These are phyloP conservation scores for Ustilago cynodontis DNA, from an alignment of 1,284 basidiomycete genomes.

Conservation along the genomic window DNA sequence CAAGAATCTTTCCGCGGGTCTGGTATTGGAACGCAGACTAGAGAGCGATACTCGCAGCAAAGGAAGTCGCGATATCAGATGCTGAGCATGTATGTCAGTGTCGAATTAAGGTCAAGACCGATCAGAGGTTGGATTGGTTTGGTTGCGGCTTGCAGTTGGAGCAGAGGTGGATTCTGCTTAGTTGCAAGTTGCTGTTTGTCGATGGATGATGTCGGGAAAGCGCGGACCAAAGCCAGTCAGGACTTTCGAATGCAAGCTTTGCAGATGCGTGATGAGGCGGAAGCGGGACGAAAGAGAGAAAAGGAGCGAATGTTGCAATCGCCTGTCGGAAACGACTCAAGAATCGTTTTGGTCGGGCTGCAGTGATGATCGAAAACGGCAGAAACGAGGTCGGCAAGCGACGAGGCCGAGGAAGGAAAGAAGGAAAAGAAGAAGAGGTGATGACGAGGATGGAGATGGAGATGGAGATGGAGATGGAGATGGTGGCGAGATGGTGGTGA, in stretches of 20 bases:
- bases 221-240: not conserved
- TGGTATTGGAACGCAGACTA: constrained; percentile 24
- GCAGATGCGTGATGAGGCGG: not conserved
- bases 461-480: constrained; percentile 18
- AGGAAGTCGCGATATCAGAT: constrained; percentile 15
- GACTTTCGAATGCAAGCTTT: constrained; percentile 4
- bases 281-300: constrained; percentile 10
- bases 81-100: constrained; percentile 33
- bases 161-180: not conserved
- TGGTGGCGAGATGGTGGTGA: constrained; percentile 17
- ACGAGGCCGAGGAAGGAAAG: constrained; percentile 1
- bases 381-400: not conserved
- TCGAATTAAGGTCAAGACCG: constrained; percentile 4
- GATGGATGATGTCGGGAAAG: not conserved
- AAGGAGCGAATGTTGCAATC: constrained; percentile 29
- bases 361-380: constrained; percentile 6
- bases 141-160: not conserved
- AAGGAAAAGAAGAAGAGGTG: constrained; percentile 4
- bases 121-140: not conserved
- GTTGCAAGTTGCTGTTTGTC: constrained; percentile 9
- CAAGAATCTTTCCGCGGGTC: constrained; percentile 5
- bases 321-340: constrained; percentile 6
- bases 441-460: constrained; percentile 8
- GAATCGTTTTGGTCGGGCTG: constrained; percentile 11
- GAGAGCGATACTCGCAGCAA: constrained; percentile 14